These are phyloP conservation scores for Coemansia sp. DNA, from an alignment of 192 early-diverging fungal genomes.

Conservation along the genomic window DNA sequence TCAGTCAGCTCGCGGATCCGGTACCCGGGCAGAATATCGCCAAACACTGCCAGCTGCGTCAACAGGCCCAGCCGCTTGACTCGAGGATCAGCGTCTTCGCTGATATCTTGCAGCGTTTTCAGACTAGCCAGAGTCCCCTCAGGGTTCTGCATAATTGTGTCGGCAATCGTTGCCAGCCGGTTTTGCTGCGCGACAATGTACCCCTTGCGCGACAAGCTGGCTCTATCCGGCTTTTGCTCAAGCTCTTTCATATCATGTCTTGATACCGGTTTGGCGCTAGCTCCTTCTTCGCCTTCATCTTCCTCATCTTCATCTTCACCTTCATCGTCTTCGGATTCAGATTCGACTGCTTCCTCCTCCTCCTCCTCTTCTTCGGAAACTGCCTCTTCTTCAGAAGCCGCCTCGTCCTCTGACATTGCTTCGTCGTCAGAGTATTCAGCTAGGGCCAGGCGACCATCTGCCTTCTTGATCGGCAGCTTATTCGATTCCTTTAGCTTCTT, in stretches of 20 bases:
- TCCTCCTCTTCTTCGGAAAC: constrained; percentile 6
- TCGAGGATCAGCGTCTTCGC: constrained; percentile 61
- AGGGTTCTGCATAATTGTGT: constrained; percentile 77
- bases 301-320: not conserved
- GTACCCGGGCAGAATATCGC: constrained; percentile 95
- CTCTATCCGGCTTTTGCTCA: constrained; percentile 36
- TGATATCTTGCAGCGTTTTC: constrained; percentile 66
- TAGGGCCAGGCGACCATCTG: constrained; percentile 53
- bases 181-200: constrained; percentile 68
- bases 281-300: not conserved
- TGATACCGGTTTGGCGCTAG: constrained; percentile 8
- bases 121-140: constrained; percentile 68
- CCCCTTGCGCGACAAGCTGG: constrained; percentile 57
- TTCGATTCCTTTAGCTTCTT: constrained; percentile 48
- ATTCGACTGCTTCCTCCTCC: not conserved
- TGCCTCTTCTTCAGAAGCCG: constrained; percentile 23
- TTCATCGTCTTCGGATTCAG: constrained; percentile 4
- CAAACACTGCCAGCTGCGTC: constrained; percentile 89
- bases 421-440: constrained; percentile 58
- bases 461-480: constrained; percentile 59
- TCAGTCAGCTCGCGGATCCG: constrained; percentile 86
- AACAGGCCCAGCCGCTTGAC: constrained; percentile 77
- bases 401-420: constrained; percentile 19
- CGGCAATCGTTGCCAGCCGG: constrained; percentile 77
- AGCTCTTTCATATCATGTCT: too few relatives aligned